Percentiles rank a stretch among this genome's conserved stretches.
Conservation (phyloP, 768 basidiomycete species). For the Amylocystis lapponica region DNA sequence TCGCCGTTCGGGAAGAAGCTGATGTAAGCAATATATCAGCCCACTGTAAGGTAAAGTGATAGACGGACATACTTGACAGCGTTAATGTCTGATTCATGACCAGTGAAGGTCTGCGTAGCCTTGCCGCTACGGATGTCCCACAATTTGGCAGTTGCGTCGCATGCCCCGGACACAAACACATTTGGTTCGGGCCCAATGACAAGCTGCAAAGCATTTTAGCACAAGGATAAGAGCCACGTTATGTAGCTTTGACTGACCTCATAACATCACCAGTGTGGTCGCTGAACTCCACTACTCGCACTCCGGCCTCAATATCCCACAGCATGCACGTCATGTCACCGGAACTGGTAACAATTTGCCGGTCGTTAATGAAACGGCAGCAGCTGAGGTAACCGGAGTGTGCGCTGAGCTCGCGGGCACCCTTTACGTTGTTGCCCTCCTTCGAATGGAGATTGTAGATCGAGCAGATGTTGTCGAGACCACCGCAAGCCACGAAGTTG, state of each 20-base stretch:
- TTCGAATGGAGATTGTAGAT: constrained; percentile 92
- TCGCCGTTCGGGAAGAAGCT: constrained; percentile 99
- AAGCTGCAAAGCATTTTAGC: constrained; percentile 45
- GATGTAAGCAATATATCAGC: constrained; percentile 2
- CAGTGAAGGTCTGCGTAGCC: constrained; percentile 97
- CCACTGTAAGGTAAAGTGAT: constrained; percentile 1
- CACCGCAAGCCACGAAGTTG: constrained; percentile 97
- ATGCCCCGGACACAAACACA: constrained; percentile 97
- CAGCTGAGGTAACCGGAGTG: constrained; percentile 98
- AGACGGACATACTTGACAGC: constrained; percentile 80
- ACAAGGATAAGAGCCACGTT: not conserved
- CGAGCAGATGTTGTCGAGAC: constrained; percentile 98
- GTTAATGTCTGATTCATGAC: constrained; percentile 98
- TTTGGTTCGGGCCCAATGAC: constrained; percentile 93
- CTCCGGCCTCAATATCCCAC: constrained; percentile 98
- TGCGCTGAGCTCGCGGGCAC: constrained; percentile 91
- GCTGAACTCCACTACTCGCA: constrained; percentile 96
- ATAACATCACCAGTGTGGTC: constrained; percentile 99
- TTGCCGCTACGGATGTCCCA: constrained; percentile 99
- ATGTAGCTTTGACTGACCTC: constrained; percentile 57
- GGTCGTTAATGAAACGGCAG: constrained; percentile 97
- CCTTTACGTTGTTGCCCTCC: constrained; percentile 71
- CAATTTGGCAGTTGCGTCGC: constrained; percentile 96
- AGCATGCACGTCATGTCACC: constrained; percentile 99
- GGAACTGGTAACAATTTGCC: constrained; percentile 96